Conservation (phyloP, 2,329 filamentous ascomycete species). For the Calonectria crousiana region DNA sequence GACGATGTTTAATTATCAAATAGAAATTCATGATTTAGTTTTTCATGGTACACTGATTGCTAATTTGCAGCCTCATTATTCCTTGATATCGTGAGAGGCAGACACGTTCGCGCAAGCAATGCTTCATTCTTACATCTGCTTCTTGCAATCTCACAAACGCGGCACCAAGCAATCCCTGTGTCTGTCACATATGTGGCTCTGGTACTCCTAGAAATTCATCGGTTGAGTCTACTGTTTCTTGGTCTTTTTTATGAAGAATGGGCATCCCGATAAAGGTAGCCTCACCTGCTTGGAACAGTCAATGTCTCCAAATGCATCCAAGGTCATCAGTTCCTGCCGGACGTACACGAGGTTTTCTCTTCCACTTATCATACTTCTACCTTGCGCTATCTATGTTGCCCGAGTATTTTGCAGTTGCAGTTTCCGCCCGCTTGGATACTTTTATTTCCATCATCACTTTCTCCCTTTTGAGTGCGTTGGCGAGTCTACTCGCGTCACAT, state of each 20-base stretch:
- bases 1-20: not conserved
- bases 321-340: not conserved
- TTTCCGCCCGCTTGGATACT: not conserved
- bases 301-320: not conserved
- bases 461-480: not conserved
- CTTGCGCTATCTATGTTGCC: not conserved
- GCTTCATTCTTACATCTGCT: too few relatives aligned
- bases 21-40: not conserved
- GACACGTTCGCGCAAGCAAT: not conserved
- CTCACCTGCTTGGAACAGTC: not conserved
- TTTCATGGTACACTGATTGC: not conserved
- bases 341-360: not conserved
- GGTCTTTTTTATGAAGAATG: not conserved
- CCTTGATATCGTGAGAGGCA: too few relatives aligned
- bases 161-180: too few relatives aligned
- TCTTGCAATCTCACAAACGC: too few relatives aligned
- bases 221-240: not conserved
- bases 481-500: not conserved
- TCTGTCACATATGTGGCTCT: not conserved
- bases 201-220: not conserved
- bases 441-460: not conserved
- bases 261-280: not conserved
- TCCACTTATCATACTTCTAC: not conserved
- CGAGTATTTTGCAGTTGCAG: not conserved
- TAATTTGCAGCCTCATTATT: not conserved